Evolutionary conservation across 257 asterid genomes (phyloP).

Genomic region (Datura wrightii): DNA sequence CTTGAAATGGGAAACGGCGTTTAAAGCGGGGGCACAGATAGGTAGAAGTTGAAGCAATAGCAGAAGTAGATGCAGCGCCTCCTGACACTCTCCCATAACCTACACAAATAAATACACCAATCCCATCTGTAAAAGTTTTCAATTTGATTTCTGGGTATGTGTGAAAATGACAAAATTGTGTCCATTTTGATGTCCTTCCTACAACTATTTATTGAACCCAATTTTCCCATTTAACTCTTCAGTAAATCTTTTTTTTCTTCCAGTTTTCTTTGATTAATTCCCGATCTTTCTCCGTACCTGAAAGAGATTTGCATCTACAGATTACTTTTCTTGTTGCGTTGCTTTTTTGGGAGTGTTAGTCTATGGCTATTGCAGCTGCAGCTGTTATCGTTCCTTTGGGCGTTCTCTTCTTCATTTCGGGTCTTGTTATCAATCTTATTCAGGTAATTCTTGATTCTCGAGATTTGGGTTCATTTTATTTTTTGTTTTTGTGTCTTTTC

Average conservation of each 20-base stretch:
- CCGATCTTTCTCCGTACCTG: neutral
- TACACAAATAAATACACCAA: neutral
- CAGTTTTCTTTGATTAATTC: neutral
- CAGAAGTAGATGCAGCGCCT: neutral
- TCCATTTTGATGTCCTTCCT: neutral
- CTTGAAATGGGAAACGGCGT: slow-evolving; percentile 30
- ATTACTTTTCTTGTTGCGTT: neutral
- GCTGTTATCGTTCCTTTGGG: slow-evolving; percentile 81
- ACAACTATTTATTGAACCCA: slow-evolving; percentile 23
- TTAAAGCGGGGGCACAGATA: slow-evolving; percentile 15
- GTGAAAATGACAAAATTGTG: neutral
- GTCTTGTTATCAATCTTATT: slow-evolving; percentile 75
- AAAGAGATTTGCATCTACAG: neutral
- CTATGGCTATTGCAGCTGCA: slow-evolving; percentile 67
- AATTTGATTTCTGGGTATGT: neutral
- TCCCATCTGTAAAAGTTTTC: neutral
- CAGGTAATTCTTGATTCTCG: slow-evolving; percentile 54
- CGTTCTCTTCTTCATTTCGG: slow-evolving; percentile 82
- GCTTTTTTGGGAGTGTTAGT: slow-evolving; percentile 21
- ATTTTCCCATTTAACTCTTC: neutral
- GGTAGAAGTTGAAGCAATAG: slow-evolving; percentile 15
- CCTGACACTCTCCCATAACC: slow-evolving; percentile 5
- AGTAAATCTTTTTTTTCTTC: neutral
- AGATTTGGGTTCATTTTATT: neutral
- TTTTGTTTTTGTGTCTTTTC: neutral